phyloP scores from a whole-genome alignment of 2,329 filamentous ascomycete species.

The Venturia aucupariae region DNA sequence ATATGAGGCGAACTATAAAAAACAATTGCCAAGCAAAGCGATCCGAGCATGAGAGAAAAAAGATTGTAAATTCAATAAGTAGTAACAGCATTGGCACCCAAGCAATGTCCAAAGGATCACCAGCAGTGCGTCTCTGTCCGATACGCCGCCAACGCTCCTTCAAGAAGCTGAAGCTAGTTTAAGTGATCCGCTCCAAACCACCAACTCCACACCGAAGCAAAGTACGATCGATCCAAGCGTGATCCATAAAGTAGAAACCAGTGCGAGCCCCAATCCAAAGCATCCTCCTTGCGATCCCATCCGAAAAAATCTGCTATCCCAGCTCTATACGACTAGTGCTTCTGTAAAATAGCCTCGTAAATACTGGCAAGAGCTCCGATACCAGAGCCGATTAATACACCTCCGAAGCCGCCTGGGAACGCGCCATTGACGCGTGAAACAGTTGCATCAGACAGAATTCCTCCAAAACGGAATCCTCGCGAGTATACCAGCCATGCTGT shows the following conservation, averaged over 20 bases:
- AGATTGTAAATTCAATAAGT: background rate
- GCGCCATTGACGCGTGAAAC: slow-evolving; percentile 56
- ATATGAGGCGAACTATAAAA: background rate
- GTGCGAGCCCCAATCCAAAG: background rate
- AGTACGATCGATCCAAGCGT: background rate
- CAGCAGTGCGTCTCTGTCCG: background rate
- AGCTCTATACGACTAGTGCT: slow-evolving; percentile 1
- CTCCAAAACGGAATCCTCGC: slow-evolving; percentile 53
- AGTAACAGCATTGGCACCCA: background rate
- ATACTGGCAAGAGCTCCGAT: slow-evolving; percentile 61
- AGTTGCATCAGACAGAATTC: slow-evolving; percentile 50
- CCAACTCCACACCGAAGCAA: slow-evolving; percentile 1
- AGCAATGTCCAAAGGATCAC: background rate
- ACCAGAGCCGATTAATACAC: slow-evolving; percentile 57
- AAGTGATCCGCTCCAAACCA: background rate
- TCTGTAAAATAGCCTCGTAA: slow-evolving; percentile 70
- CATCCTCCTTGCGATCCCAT: background rate
- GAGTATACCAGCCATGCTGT: slow-evolving; percentile 73
- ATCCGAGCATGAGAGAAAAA: background rate
- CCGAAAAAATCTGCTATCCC: background rate
- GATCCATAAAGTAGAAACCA: background rate
- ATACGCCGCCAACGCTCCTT: background rate
- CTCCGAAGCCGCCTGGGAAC: slow-evolving; percentile 62
- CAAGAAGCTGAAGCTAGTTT: slow-evolving; percentile 1
- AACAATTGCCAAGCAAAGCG: background rate